Base-by-base conservation (phyloP, 768 basidiomycete genomes). In the Phlebiopsis flavidoalba region DNA sequence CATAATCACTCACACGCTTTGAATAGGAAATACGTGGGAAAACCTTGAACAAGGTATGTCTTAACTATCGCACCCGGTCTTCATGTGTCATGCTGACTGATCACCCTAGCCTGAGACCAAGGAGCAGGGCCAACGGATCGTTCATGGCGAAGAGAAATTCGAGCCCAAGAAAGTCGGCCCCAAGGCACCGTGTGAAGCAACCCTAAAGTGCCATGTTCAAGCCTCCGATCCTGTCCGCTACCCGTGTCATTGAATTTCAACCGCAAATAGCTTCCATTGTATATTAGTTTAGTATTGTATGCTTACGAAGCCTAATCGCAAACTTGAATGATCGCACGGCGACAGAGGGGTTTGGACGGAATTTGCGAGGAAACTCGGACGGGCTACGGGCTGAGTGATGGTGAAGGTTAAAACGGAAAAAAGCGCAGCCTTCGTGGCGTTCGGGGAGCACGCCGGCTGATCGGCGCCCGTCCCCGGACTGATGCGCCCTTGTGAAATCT, bases 101-200 rank as follows among this genome's bases (percentile, higher is more conserved):
- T 5, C 21, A 10, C 47, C n/a, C 14, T 35, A 64, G 63, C 10
- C 59, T 12, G 63, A 60, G 37, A 57, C 59, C 5, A 60, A 60
- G 49, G 54, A 64, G 50, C 59, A 64, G 40, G 63, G 63, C 19
- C 49, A 60, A 55, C 46, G 60, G 19, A 64, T 64, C 26, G 33
- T 64, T 1, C 35, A 57, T 36, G 63, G 59, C 19, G 40, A 64
- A 11, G 63, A 60, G 35, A 26, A 43, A 5, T 64, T 60, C 26
- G 63, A 64, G 50, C 53, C 63, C 8, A 64, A 64, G 59, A 64
- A 64, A 22, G 55, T 64, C 40, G 63, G 63, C 21, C 54, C 59
- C 36, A 60, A 59, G 48, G 58, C 62, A 10, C 54, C 52, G 8
- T 53, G 40, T 53, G 40, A 43, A 12, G 40, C 40, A 12, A 17